A percentile compares a stretch with the other conserved stretches of the same genome.
Conservation (phyloP, 176 grass and related monocot genomes). For the Musa acuminata region DNA sequence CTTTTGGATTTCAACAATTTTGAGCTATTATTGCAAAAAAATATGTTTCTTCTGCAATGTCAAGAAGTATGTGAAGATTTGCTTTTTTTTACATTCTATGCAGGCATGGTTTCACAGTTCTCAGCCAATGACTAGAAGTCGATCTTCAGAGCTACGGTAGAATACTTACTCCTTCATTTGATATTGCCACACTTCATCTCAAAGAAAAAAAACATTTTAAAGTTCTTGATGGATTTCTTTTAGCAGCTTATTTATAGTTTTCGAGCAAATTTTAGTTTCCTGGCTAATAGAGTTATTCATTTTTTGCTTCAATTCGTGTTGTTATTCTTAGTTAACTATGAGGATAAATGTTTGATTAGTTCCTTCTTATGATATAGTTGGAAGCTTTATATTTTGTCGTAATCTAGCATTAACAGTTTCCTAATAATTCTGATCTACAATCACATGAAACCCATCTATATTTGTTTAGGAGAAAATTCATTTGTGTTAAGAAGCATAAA, state of each 20-base stretch:
- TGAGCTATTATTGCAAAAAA: background rate
- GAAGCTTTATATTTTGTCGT: background rate
- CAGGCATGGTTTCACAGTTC: conserved; percentile 68
- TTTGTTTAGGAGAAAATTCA: no score
- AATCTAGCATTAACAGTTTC: background rate
- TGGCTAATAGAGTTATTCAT: no score
- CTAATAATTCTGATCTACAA: background rate
- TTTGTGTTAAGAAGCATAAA: background rate
- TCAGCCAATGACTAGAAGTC: conserved; percentile 77
- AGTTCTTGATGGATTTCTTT: no score
- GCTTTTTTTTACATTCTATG: background rate
- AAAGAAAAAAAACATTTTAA: no score
- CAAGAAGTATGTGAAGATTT: background rate
- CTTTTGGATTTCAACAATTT: background rate
- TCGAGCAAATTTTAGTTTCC: no score
- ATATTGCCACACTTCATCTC: background rate
- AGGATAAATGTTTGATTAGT: background rate
- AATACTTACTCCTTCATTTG: background rate
- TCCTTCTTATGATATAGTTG: background rate
- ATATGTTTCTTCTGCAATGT: conserved; percentile 1
- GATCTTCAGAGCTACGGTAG: conserved; percentile 66
- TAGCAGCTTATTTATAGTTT: no score
- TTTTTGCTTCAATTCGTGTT: no score
- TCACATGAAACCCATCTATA: background rate
- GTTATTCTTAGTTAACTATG: background rate